phyloP scores from a whole-genome alignment of 1,284 basidiomycete species.

The Fomitopsis palustris region DNA sequence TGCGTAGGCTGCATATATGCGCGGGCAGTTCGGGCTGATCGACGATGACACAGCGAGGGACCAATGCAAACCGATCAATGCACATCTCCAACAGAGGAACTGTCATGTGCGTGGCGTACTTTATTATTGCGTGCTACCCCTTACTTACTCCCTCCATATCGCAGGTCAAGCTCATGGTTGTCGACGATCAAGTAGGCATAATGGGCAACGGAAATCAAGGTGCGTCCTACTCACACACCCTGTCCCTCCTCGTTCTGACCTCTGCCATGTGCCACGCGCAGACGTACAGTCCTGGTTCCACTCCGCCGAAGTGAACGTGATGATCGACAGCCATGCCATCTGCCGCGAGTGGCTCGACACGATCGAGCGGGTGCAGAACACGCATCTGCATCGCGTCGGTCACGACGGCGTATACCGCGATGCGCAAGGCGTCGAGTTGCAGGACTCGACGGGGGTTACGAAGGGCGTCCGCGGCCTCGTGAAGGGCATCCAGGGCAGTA shows the following conservation, averaged over 20 bases:
- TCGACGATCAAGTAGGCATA: slow-evolving; percentile 71
- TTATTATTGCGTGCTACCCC: background rate
- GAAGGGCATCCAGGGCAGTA: slow-evolving; percentile 29
- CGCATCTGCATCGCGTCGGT: slow-evolving; percentile 58
- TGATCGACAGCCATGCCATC: slow-evolving; percentile 63
- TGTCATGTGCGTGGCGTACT: slow-evolving; percentile 43
- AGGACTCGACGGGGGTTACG: slow-evolving; percentile 28
- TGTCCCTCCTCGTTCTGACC: background rate
- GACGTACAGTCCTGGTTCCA: slow-evolving; percentile 81
- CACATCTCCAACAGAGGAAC: slow-evolving; percentile 71
- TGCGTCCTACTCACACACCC: slow-evolving; percentile 8
- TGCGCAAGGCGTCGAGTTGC: slow-evolving; percentile 34
- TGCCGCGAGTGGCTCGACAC: slow-evolving; percentile 64
- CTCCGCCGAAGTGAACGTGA: slow-evolving; percentile 74
- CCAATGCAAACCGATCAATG: slow-evolving; percentile 69
- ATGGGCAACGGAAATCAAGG: slow-evolving; percentile 66
- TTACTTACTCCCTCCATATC: background rate
- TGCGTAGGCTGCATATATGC: background rate
- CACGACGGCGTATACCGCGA: slow-evolving; percentile 71
- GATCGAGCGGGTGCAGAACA: slow-evolving; percentile 68
- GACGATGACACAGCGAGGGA: slow-evolving; percentile 45
- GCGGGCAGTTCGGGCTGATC: background rate
- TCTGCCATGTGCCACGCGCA: slow-evolving; percentile 14
- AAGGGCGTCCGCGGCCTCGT: slow-evolving; percentile 27
- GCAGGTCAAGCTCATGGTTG: slow-evolving; percentile 67